Evolutionary conservation across 768 basidiomycete species (phyloP), one percentile per base, ranked within the genome.

Genomic region (Myochromella boudieri): DNA sequence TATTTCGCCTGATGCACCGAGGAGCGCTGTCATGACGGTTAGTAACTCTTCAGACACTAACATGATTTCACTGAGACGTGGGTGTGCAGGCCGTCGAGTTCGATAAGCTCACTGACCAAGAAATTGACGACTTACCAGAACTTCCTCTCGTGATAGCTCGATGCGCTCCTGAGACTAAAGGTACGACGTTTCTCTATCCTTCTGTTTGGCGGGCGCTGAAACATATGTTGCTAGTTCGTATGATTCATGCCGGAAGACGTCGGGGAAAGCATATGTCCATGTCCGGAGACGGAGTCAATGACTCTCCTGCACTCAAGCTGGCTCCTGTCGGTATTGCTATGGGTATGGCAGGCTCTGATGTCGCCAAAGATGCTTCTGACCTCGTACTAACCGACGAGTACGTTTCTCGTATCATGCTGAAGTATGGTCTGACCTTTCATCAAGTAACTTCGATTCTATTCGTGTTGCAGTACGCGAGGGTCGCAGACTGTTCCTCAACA

Each of bases 211-310:
- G 14, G 14, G 5, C 6, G 42, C 38, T 22, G 31, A 18, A 27
- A 17, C 27, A 11, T 10, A 11, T 17, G 29, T n/a, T 10, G n/a
- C 1, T 21, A 65, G 74, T 75, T 4, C 68, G 70, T 17, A 81
- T 78, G 78, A 78, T 82, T 36, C 75, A 81, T 45, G 80, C 80
- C 11, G 73, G 80, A 6, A 78, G 81, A 54, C 69, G 80, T 25
- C 67, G 80, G 26, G 74, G 72, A 42, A 72, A 75, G 37, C 72
- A 72, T 54, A 60, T 77, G 44, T 77, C 77, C 6, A 82, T 82
- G 76, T 77, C 77, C 14, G 78, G 78, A 14, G 76, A 75, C 45
- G 80, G 79, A 40, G 80, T 82, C 44, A 83, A 82, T 60, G 81
- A 83, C 53, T 74, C 75, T 2, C 80, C 80, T 24, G 75, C 80